Conservation (phyloP, 257 asterid genomes). For the Petrea volubilis region DNA sequence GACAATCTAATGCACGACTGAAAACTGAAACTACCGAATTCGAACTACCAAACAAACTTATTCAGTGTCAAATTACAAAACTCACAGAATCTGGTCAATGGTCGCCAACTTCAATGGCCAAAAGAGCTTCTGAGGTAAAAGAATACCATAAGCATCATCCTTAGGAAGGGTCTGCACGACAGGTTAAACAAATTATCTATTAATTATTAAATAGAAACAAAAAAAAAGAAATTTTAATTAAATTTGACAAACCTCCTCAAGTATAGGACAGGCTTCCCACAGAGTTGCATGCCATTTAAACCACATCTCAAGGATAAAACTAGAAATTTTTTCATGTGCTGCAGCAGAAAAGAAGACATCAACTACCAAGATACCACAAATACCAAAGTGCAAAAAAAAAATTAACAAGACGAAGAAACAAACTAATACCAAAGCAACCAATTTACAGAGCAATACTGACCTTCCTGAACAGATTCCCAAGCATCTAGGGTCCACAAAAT, state of each 20-base stretch:
- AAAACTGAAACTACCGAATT: not conserved
- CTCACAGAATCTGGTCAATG: constrained; percentile 65
- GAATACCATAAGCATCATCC: constrained; percentile 32
- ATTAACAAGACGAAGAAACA: too few species aligned
- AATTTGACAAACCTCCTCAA: constrained; percentile 40
- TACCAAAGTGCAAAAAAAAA: too few species aligned
- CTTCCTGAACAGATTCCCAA: constrained; percentile 50
- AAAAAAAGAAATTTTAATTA: not conserved
- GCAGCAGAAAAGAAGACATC: constrained; percentile 31
- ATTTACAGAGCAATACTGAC: constrained; percentile 37
- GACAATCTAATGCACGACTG: not conserved
- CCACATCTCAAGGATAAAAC: constrained; percentile 84
- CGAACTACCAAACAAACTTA: constrained; percentile 6
- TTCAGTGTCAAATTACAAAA: constrained; percentile 12
- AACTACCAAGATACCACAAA: constrained; percentile 13
- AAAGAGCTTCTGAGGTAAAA: constrained; percentile 66
- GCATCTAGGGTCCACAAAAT: constrained; percentile 83
- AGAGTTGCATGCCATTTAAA: constrained; percentile 78
- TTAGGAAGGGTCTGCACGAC: constrained; percentile 40
- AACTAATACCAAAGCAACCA: constrained; percentile 4
- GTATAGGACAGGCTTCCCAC: constrained; percentile 64
- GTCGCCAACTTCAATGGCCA: constrained; percentile 56
- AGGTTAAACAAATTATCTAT: constrained; percentile 12
- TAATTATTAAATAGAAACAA: not conserved
- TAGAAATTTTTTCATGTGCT: constrained; percentile 53